These are phyloP conservation scores for Physcomitrellopsis africana DNA, from an alignment of 225 moss, liverwort and hornwort genomes.

Conservation along the genomic window DNA sequence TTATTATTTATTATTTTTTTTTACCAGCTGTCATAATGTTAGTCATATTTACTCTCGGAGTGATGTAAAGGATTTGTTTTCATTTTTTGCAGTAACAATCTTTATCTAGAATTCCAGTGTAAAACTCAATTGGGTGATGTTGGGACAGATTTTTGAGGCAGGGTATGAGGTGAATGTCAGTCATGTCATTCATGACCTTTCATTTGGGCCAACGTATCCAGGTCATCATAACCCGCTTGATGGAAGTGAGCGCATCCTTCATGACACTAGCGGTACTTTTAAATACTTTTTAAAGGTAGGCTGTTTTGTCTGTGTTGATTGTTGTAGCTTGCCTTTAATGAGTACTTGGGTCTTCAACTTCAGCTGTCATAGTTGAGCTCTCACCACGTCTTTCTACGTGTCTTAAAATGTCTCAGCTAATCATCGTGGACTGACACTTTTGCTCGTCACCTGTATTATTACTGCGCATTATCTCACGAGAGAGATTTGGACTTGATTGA, in stretches of 20 bases:
- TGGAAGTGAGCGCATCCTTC: conserved; percentile 80
- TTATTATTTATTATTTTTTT: background rate
- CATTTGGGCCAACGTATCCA: conserved; percentile 91
- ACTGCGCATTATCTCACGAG: conserved; percentile 1
- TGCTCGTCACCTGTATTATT: conserved; percentile 8
- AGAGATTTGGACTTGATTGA: conserved; percentile 24
- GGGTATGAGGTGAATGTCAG: conserved; percentile 90
- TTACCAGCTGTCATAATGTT: background rate
- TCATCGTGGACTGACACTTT: conserved; percentile 2
- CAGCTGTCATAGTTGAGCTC: conserved; percentile 22
- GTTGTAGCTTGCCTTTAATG: conserved; percentile 13
- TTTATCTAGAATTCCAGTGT: conserved; percentile 5
- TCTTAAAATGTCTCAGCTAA: background rate
- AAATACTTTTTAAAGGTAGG: conserved; percentile 96
- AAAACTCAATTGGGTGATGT: conserved; percentile 29
- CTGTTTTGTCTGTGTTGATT: conserved; percentile 18
- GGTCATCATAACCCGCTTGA: conserved; percentile 95
- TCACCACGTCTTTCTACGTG: conserved; percentile 4
- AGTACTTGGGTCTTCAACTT: conserved; percentile 21
- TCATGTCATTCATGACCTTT: conserved; percentile 91
- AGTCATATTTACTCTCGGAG: conserved; percentile 3
- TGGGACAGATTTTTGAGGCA: conserved; percentile 79
- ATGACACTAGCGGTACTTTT: conserved; percentile 92
- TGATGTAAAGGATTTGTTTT: conserved; percentile 7
- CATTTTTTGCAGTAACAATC: conserved; percentile 8